Percentiles rank a stretch among this genome's conserved stretches.
These are phyloP conservation scores for Malus asiatica DNA, from an alignment of 306 rosid genomes.

Conservation along the genomic window DNA sequence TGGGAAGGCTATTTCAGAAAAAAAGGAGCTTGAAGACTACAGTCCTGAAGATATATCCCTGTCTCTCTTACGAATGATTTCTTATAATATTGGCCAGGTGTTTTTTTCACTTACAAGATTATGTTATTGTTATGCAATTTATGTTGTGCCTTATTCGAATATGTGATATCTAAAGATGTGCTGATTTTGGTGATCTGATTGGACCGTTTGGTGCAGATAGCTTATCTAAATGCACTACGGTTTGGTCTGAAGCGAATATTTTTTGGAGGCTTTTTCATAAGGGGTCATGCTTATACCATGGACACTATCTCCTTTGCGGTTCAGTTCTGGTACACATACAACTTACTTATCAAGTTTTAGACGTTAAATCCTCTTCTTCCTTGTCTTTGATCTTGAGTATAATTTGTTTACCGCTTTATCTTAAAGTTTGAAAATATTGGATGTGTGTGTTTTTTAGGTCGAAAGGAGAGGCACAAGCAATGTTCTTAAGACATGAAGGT, in stretches of 20 bases:
- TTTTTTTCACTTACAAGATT: constrained; percentile 15
- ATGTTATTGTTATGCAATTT: background rate
- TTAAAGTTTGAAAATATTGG: constrained; percentile 7
- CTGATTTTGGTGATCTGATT: constrained; percentile 12
- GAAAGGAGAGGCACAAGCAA: constrained; percentile 89
- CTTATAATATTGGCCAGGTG: constrained; percentile 99
- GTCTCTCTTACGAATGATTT: constrained; percentile 94
- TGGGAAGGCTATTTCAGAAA: constrained; percentile 85
- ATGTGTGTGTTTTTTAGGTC: constrained; percentile 51
- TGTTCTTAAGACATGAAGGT: constrained; percentile 98
- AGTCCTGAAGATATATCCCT: constrained; percentile 98
- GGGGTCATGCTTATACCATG: constrained; percentile 99
- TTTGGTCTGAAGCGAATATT: constrained; percentile 84
- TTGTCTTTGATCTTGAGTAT: background rate
- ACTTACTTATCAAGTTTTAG: constrained; percentile 1
- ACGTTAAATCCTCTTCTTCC: background rate
- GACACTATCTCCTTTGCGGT: constrained; percentile 96
- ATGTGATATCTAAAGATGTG: background rate
- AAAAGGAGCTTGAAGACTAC: constrained; percentile 86
- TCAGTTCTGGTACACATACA: constrained; percentile 65
- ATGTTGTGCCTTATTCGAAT: background rate
- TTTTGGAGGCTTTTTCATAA: constrained; percentile 97
- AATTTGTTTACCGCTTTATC: background rate
- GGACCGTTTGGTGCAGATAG: constrained; percentile 42
- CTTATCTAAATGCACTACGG: constrained; percentile 84